Evolutionary conservation across 2,329 filamentous ascomycete genomes (phyloP).

Genomic region (Ciborinia camelliae): DNA sequence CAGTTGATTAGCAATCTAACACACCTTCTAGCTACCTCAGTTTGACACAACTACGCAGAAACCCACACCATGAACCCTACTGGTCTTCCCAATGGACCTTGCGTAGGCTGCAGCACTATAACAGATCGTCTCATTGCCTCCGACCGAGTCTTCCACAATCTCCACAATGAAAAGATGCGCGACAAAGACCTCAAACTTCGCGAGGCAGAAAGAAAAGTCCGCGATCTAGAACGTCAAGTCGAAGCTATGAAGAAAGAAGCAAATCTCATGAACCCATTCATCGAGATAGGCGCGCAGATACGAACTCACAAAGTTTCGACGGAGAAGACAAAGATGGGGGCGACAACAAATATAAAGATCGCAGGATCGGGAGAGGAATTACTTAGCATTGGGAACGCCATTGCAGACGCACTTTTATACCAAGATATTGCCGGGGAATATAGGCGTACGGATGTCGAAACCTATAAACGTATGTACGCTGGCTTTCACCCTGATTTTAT

Average conservation of each 20-base stretch:
- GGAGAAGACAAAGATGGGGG: constrained; percentile 8
- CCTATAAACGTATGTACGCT: constrained; percentile 14
- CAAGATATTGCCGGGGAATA: constrained; percentile 11
- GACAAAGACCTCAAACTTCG: constrained; percentile 4
- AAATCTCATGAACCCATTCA: constrained; percentile 2
- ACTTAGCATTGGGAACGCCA: constrained; percentile 3
- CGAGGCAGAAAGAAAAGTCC: not conserved
- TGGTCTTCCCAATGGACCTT: not conserved
- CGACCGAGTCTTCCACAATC: constrained; percentile 1
- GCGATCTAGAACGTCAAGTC: not conserved
- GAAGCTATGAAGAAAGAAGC: not conserved
- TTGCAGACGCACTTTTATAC: constrained; percentile 6
- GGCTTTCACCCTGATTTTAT: constrained; percentile 13
- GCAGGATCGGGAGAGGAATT: constrained; percentile 7
- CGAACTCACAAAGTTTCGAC: constrained; percentile 7
- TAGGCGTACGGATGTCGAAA: constrained; percentile 10
- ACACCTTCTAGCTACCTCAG: too few relatives aligned
- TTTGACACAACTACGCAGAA: not conserved
- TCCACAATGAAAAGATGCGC: constrained; percentile 11
- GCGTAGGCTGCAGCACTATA: constrained; percentile 1
- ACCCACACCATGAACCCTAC: not conserved
- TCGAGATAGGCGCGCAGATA: not conserved
- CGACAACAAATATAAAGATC: not conserved
- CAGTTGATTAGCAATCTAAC: not conserved
- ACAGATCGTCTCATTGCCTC: constrained; percentile 1